Percentiles rank a stretch among this genome's conserved stretches.
phyloP scores from a whole-genome alignment of 352 stramenopile species.

The Globisporangium viniferum region DNA sequence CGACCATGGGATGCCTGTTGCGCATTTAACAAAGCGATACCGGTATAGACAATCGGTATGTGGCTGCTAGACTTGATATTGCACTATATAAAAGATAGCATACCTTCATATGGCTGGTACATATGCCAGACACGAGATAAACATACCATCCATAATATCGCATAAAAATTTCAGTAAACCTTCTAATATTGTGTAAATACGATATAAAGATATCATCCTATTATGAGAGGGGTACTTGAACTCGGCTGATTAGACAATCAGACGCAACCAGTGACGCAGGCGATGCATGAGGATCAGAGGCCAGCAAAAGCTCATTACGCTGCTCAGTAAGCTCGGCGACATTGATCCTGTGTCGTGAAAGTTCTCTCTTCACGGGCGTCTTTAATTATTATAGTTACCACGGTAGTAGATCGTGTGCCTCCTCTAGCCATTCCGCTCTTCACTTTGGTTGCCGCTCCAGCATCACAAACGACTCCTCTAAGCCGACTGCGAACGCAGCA shows the following conservation, averaged over 20 bases:
- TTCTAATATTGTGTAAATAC: background rate
- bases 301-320: background rate
- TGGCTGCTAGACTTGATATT: background rate
- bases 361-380: background rate
- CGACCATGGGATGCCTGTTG: background rate
- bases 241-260: background rate
- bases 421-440: slow-evolving; percentile 2
- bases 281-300: background rate
- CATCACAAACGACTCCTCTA: slow-evolving; percentile 78
- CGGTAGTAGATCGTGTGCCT: background rate
- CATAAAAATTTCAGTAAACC: background rate
- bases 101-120: background rate
- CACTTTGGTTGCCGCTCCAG: slow-evolving; percentile 39
- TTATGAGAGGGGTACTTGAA: background rate
- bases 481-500: slow-evolving; percentile 10
- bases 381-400: slow-evolving; percentile 10
- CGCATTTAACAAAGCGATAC: background rate
- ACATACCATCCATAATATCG: background rate
- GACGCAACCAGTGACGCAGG: too few relatives aligned
- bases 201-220: background rate
- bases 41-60: background rate
- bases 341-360: background rate
- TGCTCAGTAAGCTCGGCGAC: too few relatives aligned
- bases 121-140: background rate
- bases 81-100: background rate